A percentile compares a stretch with the other conserved stretches of the same genome.
Conservation (phyloP, 306 rosid genomes). For the Vigna radiata region DNA sequence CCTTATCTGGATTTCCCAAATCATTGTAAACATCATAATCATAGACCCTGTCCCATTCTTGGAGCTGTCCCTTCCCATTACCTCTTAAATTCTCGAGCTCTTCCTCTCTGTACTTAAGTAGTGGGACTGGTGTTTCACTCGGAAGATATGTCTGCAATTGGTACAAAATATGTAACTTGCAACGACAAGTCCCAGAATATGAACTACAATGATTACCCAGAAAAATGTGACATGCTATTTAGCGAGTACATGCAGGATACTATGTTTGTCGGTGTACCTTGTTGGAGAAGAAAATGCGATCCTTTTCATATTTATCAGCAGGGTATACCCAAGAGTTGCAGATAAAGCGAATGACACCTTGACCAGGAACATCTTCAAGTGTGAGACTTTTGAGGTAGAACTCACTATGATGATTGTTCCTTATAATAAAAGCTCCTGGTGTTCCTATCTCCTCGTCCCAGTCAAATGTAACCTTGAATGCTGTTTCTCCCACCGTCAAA, state of each 20-base stretch:
- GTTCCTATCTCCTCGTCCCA: slow-evolving; percentile 67
- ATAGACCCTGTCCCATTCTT: slow-evolving; percentile 81
- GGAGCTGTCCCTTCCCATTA: slow-evolving; percentile 64
- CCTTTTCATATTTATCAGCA: slow-evolving; percentile 57
- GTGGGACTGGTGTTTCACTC: slow-evolving; percentile 63
- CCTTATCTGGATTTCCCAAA: slow-evolving; percentile 65
- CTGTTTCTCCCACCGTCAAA: slow-evolving; percentile 58
- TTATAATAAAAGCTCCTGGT: slow-evolving; percentile 77
- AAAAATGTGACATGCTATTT: background rate
- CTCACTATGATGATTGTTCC: slow-evolving; percentile 71
- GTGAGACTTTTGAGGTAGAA: slow-evolving; percentile 70
- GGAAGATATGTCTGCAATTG: slow-evolving; percentile 71
- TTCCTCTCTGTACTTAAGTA: slow-evolving; percentile 64
- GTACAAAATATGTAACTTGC: slow-evolving; percentile 15
- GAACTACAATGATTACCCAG: background rate
- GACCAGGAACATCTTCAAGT: slow-evolving; percentile 73
- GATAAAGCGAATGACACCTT: slow-evolving; percentile 63
- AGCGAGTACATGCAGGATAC: slow-evolving; percentile 1
- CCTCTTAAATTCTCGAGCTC: slow-evolving; percentile 75
- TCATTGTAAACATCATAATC: slow-evolving; percentile 80
- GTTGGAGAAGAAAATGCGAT: slow-evolving; percentile 81
- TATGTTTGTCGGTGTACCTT: slow-evolving; percentile 52
- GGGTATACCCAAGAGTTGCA: slow-evolving; percentile 95
- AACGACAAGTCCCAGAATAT: background rate
- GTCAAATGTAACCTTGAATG: slow-evolving; percentile 62